Evolutionary conservation across 192 early-diverging fungal species (phyloP).

Genomic region (Gamsiella multidivaricata): DNA sequence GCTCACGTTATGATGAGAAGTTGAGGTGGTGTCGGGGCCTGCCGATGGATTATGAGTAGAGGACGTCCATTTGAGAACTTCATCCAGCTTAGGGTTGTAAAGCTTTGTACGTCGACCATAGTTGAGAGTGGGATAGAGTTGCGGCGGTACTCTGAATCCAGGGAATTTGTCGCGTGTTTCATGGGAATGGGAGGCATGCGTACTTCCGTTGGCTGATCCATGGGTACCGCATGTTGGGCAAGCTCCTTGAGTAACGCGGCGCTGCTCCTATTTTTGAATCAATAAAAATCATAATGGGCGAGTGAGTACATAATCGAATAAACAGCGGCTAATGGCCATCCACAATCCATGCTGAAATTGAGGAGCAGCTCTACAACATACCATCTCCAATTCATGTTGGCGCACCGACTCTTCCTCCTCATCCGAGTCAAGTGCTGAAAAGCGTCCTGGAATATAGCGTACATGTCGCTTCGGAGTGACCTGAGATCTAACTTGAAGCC

Average conservation of each 20-base stretch:
- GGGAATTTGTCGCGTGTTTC: too few relatives aligned
- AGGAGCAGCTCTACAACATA: too few relatives aligned
- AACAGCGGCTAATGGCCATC: too few relatives aligned
- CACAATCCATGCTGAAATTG: too few relatives aligned
- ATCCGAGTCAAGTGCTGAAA: conserved; percentile 42
- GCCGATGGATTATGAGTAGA: background rate
- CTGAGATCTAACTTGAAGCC: conserved; percentile 16
- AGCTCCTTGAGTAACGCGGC: too few relatives aligned
- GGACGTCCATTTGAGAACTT: conserved; percentile 29
- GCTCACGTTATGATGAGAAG: background rate
- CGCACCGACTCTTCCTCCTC: conserved; percentile 31
- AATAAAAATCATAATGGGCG: too few relatives aligned
- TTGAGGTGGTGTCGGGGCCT: background rate
- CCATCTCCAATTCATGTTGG: background rate
- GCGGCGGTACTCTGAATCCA: conserved; percentile 6
- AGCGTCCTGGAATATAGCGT: conserved; percentile 36
- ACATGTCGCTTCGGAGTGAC: conserved; percentile 20
- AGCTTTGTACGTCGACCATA: conserved; percentile 11
- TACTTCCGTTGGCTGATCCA: too few relatives aligned
- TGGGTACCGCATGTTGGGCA: too few relatives aligned
- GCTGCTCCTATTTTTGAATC: too few relatives aligned
- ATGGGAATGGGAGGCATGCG: too few relatives aligned
- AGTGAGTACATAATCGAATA: too few relatives aligned
- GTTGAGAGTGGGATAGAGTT: conserved; percentile 33
- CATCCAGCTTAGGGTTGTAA: conserved; percentile 35